Conservation (phyloP, 768 basidiomycete species). For the Xerocomus spinulosus region DNA sequence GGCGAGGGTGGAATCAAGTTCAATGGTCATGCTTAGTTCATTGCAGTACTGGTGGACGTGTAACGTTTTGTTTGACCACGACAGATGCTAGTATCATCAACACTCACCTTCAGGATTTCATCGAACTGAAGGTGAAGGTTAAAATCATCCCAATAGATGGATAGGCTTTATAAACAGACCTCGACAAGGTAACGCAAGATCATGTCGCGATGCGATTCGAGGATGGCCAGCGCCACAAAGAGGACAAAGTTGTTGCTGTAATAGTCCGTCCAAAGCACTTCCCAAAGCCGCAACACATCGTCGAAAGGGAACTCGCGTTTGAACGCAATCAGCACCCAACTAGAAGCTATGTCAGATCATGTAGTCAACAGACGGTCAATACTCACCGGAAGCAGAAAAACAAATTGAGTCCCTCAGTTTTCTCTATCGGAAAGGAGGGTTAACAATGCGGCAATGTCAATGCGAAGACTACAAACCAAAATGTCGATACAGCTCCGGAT, state of each 20-base stretch:
- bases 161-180: constrained; percentile 41
- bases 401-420: constrained; percentile 82
- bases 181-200: constrained; percentile 93
- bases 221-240: constrained; percentile 88
- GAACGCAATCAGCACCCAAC: constrained; percentile 90
- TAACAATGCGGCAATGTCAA: background rate
- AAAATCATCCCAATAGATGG: background rate
- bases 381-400: constrained; percentile 97
- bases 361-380: background rate
- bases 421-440: constrained; percentile 48
- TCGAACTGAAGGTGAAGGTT: constrained; percentile 59
- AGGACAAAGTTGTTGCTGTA: constrained; percentile 86
- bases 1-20: constrained; percentile 90
- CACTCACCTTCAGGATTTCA: constrained; percentile 28
- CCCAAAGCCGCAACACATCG: constrained; percentile 89
- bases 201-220: constrained; percentile 94
- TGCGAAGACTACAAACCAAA: constrained; percentile 46
- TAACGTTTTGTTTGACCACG: constrained; percentile 1
- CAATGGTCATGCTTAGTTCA: constrained; percentile 93
- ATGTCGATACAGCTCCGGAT: constrained; percentile 91
- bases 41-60: constrained; percentile 68
- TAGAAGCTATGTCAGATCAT: constrained; percentile 25
- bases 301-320: constrained; percentile 96
- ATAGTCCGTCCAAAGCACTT: constrained; percentile 89
- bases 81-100: background rate